Evolutionary conservation across 148 eudicot genomes (phyloP).

Genomic region (Camellia lanceoleosa): DNA sequence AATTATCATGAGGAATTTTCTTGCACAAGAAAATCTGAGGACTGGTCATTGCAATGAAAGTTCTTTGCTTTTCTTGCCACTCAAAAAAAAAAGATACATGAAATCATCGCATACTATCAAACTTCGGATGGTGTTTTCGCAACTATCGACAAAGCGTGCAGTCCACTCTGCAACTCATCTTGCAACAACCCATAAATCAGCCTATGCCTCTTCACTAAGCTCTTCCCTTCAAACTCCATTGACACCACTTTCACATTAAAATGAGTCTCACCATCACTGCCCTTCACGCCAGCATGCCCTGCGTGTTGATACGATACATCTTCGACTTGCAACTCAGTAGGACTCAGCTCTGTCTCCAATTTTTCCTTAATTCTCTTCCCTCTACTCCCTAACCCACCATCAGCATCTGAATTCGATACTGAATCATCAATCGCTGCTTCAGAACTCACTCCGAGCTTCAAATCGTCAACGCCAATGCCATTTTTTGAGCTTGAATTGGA

Average conservation of each 20-base stretch:
- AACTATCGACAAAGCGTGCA: constrained; percentile 79
- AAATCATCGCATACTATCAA: constrained; percentile 15
- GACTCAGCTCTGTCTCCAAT: constrained; percentile 59
- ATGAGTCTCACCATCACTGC: constrained; percentile 82
- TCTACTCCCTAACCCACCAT: constrained; percentile 45
- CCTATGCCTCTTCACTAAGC: constrained; percentile 88
- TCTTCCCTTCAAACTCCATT: constrained; percentile 75
- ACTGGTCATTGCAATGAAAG: no score
- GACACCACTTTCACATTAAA: constrained; percentile 74
- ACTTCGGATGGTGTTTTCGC: constrained; percentile 78
- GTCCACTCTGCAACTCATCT: constrained; percentile 79
- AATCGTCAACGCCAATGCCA: constrained; percentile 16
- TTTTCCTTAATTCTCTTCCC: constrained; percentile 65
- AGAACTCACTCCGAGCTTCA: constrained; percentile 16
- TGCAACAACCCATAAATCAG: constrained; percentile 68
- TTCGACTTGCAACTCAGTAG: constrained; percentile 56
- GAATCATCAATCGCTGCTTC: constrained; percentile 20
- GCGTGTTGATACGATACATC: constrained; percentile 91
- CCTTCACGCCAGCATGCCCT: constrained; percentile 70
- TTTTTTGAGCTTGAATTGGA: constrained; percentile 18
- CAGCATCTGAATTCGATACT: constrained; percentile 14
- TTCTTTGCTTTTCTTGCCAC: not conserved
- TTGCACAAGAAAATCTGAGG: no score
- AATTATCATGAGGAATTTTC: no score
- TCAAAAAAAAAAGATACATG: not conserved